Evolutionary conservation across 2,329 filamentous ascomycete genomes (phyloP), one percentile per base, ranked within the genome.

Genomic region (Byssothecium circinans): DNA sequence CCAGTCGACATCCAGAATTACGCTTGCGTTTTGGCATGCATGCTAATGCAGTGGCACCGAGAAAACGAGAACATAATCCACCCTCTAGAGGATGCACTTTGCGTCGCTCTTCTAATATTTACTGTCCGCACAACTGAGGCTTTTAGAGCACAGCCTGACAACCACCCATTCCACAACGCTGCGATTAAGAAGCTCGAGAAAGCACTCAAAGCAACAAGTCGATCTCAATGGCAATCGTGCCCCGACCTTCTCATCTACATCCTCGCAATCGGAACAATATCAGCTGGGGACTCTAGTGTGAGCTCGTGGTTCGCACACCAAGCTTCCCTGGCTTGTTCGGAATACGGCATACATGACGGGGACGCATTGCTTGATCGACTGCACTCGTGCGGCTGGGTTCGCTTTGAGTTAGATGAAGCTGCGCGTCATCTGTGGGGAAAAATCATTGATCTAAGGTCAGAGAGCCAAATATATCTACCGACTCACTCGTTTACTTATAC

Each of bases 181-280:
- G 67, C 66, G 1, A 70, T 61, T 49, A 65, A 62, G 39, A 58
- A 63, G 7, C 60, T 71, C 8, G 62, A 68, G 35, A 67, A 63
- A 45, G 65, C 68, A 17, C 53, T 71, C 23, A 69, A 58, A 14
- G 65, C 62, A 27, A 70, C 66, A 11, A 64, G 61, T 18, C 58
- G 59, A 7, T 45, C 44, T 7, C 58, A 70, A 34, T 70, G 67
- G 67, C 52, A 58, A 8, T 30, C 46, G 7, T 69, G 62, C 36
- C 67, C 67, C 18, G 67, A 70, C 32, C 50, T 71, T 4, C 60
- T 70, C 11, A 46, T 71, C n/a, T 71, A 67, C 67, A 67, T 71
- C 34, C 54, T 71, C 10, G 58, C 63, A 3, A 65, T 70, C 15
- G 68, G 67, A 29, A 58, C 66, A 2, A 67, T 70, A 41, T 69